These are phyloP conservation scores for Podila minutissima DNA, from an alignment of 192 early-diverging fungal genomes.

Conservation along the genomic window DNA sequence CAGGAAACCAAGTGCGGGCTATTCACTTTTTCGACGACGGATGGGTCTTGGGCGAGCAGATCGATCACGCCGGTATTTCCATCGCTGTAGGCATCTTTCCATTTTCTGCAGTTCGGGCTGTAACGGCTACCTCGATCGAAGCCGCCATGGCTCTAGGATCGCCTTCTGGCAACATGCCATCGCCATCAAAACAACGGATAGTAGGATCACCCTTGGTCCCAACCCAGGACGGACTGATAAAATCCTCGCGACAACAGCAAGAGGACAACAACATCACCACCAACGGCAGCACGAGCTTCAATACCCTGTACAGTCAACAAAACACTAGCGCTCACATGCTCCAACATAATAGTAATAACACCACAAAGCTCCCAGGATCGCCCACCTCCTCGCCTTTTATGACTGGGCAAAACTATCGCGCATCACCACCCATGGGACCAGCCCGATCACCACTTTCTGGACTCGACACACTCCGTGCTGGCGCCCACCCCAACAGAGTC, in stretches of 20 bases:
- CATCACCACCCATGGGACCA: constrained; percentile 25
- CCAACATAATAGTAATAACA: constrained; percentile 26
- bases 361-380: constrained; percentile 35
- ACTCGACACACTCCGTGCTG: constrained; percentile 12
- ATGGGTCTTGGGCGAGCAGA: constrained; percentile 46
- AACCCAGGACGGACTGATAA: constrained; percentile 24
- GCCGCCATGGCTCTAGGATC: not conserved
- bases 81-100: constrained; percentile 31
- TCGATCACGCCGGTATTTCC: constrained; percentile 31
- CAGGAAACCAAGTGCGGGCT: constrained; percentile 42
- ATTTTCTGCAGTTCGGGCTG: constrained; percentile 18
- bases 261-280: constrained; percentile 4
- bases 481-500: constrained; percentile 24
- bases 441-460: constrained; percentile 34
- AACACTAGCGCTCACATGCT: constrained; percentile 40
- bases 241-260: constrained; percentile 4
- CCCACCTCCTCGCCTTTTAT: constrained; percentile 28
- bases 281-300: constrained; percentile 28
- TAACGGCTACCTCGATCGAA: constrained; percentile 25
- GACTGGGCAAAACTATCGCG: constrained; percentile 25
- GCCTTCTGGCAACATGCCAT: constrained; percentile 7
- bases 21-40: constrained; percentile 49
- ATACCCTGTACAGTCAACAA: constrained; percentile 46
- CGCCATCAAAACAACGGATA: constrained; percentile 37
- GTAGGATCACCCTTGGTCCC: constrained; percentile 30